Percentiles rank a stretch among this genome's conserved stretches.
Evolutionary conservation across 169 alveolate species (phyloP).

Genomic region (Perkinsus chesapeaki): DNA sequence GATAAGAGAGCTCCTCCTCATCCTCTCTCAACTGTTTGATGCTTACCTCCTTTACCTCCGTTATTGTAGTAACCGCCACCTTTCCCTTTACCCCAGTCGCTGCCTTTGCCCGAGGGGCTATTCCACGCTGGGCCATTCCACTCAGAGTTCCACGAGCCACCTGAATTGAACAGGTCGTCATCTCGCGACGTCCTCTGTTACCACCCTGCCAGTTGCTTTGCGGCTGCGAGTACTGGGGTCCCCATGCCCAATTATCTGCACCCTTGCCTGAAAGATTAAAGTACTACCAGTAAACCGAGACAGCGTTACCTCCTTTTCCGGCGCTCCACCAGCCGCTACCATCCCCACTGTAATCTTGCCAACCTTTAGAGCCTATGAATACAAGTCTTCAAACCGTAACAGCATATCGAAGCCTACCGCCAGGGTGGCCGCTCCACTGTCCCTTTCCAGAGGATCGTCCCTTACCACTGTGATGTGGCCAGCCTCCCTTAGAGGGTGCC

Average conservation of each 20-base stretch:
- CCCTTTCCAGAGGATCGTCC: neutral
- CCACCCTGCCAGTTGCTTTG: neutral
- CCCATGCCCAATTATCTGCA: neutral
- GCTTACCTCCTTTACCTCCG: neutral
- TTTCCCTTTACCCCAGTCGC: neutral
- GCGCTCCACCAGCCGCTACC: neutral
- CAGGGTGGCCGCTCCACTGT: neutral
- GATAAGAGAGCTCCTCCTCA: too few relatives aligned
- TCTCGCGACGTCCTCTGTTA: too few relatives aligned
- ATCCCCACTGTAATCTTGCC: neutral
- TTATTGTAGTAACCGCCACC: neutral
- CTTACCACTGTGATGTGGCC: neutral
- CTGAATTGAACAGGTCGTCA: neutral
- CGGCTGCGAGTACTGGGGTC: neutral
- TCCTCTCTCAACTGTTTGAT: neutral
- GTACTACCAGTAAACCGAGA: neutral
- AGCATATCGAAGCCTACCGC: neutral
- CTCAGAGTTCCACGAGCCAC: neutral
- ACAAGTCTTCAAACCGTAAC: neutral
- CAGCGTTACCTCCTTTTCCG: neutral
- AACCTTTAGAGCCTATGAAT: neutral
- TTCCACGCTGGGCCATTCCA: neutral
- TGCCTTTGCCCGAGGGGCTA: neutral
- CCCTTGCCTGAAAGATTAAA: neutral
- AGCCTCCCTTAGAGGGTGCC: neutral